Evolutionary conservation across 306 rosid species (phyloP).

Genomic region (Dryas alaskensis): DNA sequence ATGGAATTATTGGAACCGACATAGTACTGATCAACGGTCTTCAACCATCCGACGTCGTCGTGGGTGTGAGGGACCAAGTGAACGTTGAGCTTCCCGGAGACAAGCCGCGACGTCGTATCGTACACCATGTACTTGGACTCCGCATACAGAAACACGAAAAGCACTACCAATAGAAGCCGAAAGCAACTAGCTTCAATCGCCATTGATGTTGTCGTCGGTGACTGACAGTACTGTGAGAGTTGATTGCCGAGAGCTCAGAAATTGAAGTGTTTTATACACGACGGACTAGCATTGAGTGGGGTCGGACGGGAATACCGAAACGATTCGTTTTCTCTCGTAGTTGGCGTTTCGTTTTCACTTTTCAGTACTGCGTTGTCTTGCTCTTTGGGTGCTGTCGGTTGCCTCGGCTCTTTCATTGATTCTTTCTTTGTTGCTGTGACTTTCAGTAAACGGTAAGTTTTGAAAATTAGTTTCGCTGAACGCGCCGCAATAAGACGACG

Average conservation of each 20-base stretch:
- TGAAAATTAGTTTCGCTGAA: background rate
- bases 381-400: too few species aligned
- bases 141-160: conserved; percentile 6
- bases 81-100: conserved; percentile 65
- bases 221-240: background rate
- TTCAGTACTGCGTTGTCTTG: too few species aligned
- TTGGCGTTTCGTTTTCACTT: too few species aligned
- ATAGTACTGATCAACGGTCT: conserved; percentile 80
- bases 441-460: background rate
- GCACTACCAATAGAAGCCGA: background rate
- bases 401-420: too few species aligned
- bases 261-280: background rate
- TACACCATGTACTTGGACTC: conserved; percentile 52
- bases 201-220: background rate
- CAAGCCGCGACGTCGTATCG: conserved; percentile 53
- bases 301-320: too few species aligned
- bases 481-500: background rate
- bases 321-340: too few species aligned
- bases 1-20: conserved; percentile 78
- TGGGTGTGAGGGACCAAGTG: conserved; percentile 76
- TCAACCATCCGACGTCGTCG: conserved; percentile 91
- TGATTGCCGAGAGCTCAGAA: background rate
- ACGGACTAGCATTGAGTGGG: too few species aligned
- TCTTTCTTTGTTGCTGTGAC: too few species aligned
- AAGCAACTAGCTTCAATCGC: conserved; percentile 3